Conservation (phyloP, 345 rosid species). For the Eucalyptus virginea region DNA sequence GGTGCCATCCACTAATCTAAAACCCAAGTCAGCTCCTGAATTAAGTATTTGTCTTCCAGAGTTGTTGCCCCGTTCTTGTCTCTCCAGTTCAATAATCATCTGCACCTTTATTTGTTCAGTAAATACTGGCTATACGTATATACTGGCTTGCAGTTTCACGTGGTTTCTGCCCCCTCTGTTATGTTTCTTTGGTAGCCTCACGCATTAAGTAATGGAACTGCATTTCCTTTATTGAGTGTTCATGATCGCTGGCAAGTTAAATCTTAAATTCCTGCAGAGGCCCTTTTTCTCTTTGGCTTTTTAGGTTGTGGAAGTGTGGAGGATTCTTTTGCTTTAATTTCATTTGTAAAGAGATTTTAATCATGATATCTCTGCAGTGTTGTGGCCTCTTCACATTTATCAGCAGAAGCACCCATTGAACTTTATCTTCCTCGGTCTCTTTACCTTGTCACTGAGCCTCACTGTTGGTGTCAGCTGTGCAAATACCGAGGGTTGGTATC, state of each 20-base stretch:
- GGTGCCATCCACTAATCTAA: background rate
- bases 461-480: slow-evolving; percentile 88
- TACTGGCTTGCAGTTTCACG: background rate
- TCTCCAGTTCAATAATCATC: background rate
- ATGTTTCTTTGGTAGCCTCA: background rate
- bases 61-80: background rate
- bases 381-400: slow-evolving; percentile 85
- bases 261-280: background rate
- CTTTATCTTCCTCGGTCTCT: slow-evolving; percentile 72
- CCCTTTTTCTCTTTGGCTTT: background rate
- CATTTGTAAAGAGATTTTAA: background rate
- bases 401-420: slow-evolving; percentile 94
- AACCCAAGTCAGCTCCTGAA: background rate
- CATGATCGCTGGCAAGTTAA: background rate
- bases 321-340: background rate
- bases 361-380: slow-evolving; percentile 35
- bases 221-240: background rate
- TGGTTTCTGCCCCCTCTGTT: background rate
- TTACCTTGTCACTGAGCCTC: slow-evolving; percentile 74
- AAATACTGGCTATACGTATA: background rate
- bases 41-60: background rate
- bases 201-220: background rate
- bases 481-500: slow-evolving; percentile 61
- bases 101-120: background rate
- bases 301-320: background rate